Percentiles rank a stretch among this genome's conserved stretches.
Evolutionary conservation across 2,329 filamentous ascomycete genomes (phyloP).

Genomic region (Acarospora socialis): DNA sequence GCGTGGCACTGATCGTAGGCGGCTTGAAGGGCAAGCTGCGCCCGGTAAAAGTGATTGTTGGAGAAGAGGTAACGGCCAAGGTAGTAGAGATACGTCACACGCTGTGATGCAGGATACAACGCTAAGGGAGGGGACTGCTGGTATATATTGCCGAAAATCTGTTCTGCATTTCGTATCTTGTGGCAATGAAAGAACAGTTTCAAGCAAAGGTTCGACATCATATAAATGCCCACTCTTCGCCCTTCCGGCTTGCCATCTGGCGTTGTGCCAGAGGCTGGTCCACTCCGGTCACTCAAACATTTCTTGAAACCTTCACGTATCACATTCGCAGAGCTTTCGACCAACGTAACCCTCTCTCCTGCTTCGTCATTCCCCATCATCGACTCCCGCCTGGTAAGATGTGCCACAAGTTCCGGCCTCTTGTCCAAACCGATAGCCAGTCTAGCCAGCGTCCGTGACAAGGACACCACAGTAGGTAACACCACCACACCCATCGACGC

Average conservation of each 20-base stretch:
- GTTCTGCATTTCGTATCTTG: slow-evolving; percentile 69
- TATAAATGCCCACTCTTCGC: slow-evolving; percentile 77
- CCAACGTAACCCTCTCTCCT: slow-evolving; percentile 60
- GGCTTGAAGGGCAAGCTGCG: slow-evolving; percentile 58
- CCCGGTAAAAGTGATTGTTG: slow-evolving; percentile 68
- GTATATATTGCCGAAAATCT: slow-evolving; percentile 79
- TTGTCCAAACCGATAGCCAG: slow-evolving; percentile 75
- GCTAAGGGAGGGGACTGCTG: slow-evolving; percentile 67
- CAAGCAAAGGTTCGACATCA: slow-evolving; percentile 79
- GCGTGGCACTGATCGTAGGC: slow-evolving; percentile 64
- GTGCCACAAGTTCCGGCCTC: slow-evolving; percentile 59
- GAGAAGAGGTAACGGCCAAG: slow-evolving; percentile 81
- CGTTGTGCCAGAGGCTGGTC: slow-evolving; percentile 39
- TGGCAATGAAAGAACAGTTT: slow-evolving; percentile 79
- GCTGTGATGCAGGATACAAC: slow-evolving; percentile 70
- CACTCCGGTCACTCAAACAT: slow-evolving; percentile 68
- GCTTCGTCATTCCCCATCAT: slow-evolving; percentile 39
- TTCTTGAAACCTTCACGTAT: slow-evolving; percentile 85
- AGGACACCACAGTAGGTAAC: slow-evolving; percentile 67
- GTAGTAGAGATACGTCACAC: slow-evolving; percentile 89
- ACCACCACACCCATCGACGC: slow-evolving; percentile 67
- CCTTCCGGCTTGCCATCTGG: slow-evolving; percentile 56
- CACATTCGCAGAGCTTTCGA: slow-evolving; percentile 76
- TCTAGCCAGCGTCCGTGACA: slow-evolving; percentile 65
- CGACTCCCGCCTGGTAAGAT: slow-evolving; percentile 34